Conservation (phyloP, 2,329 filamentous ascomycete species). For the Penicillium sp. region DNA sequence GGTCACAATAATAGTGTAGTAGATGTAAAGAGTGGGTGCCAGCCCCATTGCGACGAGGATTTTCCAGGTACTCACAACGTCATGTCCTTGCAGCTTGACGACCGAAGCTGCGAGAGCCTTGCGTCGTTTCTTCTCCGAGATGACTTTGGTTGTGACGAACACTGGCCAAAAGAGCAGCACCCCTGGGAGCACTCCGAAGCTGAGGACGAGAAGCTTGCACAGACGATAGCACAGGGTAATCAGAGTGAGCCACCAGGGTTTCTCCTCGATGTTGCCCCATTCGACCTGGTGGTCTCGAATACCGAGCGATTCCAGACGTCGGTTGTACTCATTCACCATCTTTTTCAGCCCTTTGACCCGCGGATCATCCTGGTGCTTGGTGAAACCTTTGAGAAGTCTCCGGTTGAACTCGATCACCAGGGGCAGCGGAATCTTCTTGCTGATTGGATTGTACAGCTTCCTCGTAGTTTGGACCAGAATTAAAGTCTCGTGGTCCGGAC, state of each 20-base stretch:
- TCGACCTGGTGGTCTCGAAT: constrained; percentile 88
- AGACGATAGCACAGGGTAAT: constrained; percentile 70
- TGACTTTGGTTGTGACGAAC: constrained; percentile 73
- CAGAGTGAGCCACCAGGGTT: constrained; percentile 54
- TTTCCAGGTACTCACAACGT: constrained; percentile 89
- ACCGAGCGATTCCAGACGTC: constrained; percentile 72
- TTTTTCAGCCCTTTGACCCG: constrained; percentile 68
- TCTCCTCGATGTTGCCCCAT: constrained; percentile 57
- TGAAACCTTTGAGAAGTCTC: constrained; percentile 79
- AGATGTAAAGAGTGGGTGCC: constrained; percentile 69
- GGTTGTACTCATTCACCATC: constrained; percentile 75
- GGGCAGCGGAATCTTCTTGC: constrained; percentile 85
- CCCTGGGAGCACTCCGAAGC: constrained; percentile 73
- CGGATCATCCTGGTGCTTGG: constrained; percentile 79
- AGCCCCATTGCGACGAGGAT: constrained; percentile 76
- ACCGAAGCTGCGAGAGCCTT: constrained; percentile 74
- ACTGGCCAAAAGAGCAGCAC: constrained; percentile 80
- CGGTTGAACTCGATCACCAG: constrained; percentile 88
- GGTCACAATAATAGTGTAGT: constrained; percentile 68
- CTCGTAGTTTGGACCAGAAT: constrained; percentile 89
- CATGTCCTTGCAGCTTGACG: constrained; percentile 76
- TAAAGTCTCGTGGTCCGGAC: constrained; percentile 86
- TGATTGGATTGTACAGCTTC: constrained; percentile 83
- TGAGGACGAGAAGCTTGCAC: constrained; percentile 65
- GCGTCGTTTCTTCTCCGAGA: constrained; percentile 70